Conservation (phyloP, 2,329 filamentous ascomycete genomes). For the Ascochyta rabiei region DNA sequence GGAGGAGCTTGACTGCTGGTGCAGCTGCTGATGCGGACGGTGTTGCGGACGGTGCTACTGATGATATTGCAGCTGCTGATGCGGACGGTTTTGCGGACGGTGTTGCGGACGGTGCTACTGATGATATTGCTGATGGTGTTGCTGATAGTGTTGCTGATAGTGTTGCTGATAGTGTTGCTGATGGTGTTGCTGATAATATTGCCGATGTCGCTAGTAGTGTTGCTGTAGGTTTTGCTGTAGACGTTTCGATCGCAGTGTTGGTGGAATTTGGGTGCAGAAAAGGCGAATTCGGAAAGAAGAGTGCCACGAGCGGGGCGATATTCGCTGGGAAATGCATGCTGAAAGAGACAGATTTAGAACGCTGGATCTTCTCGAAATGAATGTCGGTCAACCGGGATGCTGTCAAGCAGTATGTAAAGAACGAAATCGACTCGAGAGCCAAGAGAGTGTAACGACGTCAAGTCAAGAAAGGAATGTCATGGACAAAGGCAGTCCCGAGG, state of each 20-base stretch:
- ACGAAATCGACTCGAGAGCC: conserved; percentile 7
- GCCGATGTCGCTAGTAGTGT: background rate
- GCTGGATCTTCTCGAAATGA: background rate
- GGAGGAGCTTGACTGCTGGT: conserved; percentile 17
- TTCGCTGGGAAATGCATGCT: conserved; percentile 5
- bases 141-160: background rate
- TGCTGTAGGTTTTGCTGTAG: background rate
- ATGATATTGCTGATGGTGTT: background rate
- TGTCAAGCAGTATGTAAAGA: background rate
- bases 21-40: background rate
- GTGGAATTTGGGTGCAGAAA: background rate
- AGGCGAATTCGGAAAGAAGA: conserved; percentile 12
- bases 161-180: background rate
- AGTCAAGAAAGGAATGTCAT: conserved; percentile 13
- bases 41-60: background rate
- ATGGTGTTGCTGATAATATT: background rate
- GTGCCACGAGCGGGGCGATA: conserved; percentile 3
- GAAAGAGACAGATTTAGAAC: no score
- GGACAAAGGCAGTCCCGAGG: conserved; percentile 1
- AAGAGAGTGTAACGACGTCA: conserved; percentile 7
- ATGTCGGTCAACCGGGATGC: background rate
- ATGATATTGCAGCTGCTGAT: background rate
- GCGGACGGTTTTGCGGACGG: background rate
- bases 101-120: background rate
- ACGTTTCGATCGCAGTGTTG: background rate